phyloP scores from a whole-genome alignment of 2,329 filamentous ascomycete species.

The Dactylellina parvicollis region DNA sequence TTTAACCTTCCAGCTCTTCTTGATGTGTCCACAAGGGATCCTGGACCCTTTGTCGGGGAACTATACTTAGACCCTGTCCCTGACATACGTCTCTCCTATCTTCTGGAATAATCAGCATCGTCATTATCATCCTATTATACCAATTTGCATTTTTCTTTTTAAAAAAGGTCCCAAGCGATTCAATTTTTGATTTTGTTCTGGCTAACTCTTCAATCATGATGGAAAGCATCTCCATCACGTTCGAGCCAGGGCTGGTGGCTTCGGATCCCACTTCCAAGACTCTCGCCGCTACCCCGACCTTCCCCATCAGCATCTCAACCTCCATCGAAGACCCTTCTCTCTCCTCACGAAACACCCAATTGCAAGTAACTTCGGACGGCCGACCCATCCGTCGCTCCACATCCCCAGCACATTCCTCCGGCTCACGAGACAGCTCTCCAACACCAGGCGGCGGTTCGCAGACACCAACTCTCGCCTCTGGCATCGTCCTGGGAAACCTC shows the following conservation, averaged over 20 bases:
- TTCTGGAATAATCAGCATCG: background rate
- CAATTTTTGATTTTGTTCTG: background rate
- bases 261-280: conserved; percentile 35
- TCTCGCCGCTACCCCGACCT: conserved; percentile 39
- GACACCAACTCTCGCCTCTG: conserved; percentile 47
- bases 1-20: conserved; percentile 14
- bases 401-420: conserved; percentile 34
- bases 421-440: conserved; percentile 50
- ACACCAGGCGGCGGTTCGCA: conserved; percentile 7
- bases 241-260: conserved; percentile 45
- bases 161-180: background rate
- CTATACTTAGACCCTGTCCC: conserved; percentile 25
- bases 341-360: conserved; percentile 31
- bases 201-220: conserved; percentile 3
- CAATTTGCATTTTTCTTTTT: background rate
- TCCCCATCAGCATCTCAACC: conserved; percentile 51
- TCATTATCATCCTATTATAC: background rate
- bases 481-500: conserved; percentile 43
- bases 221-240: conserved; percentile 23
- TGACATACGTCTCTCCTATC: conserved; percentile 9
- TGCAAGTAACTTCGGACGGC: conserved; percentile 47
- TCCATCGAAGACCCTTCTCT: conserved; percentile 50
- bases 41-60: conserved; percentile 1
- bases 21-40: conserved; percentile 38
- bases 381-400: conserved; percentile 45